phyloP scores from a whole-genome alignment of 257 asterid genomes.

The Penstemon eatonii region DNA sequence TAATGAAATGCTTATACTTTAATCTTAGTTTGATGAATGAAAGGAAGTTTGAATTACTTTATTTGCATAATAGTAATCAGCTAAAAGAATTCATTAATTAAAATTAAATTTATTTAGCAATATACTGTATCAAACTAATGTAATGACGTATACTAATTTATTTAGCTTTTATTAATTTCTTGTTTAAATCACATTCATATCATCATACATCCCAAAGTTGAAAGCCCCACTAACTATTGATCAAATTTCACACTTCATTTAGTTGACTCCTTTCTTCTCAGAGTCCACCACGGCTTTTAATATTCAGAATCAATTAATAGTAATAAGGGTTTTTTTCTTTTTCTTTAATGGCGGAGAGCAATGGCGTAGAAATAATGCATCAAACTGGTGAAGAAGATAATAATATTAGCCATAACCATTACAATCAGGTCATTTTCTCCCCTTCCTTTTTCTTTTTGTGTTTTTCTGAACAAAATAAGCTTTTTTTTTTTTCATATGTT shows the following conservation, averaged over 20 bases:
- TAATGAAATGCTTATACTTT: no score
- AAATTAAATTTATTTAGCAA: no score
- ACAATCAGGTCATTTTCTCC: slow-evolving; percentile 37
- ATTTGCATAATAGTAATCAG: neutral
- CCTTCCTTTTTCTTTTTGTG: neutral
- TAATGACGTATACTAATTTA: slow-evolving; percentile 12
- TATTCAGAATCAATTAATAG: neutral
- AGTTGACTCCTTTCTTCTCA: slow-evolving; percentile 42
- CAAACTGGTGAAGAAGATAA: slow-evolving; percentile 33
- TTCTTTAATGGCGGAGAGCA: slow-evolving; percentile 38
- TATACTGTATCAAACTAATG: no score
- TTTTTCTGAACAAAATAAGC: slow-evolving; percentile 1
- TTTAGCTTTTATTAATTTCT: slow-evolving; percentile 22
- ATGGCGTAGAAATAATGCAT: slow-evolving; percentile 28
- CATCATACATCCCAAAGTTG: slow-evolving; percentile 4
- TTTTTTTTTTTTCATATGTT: neutral
- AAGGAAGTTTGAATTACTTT: neutral
- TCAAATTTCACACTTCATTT: slow-evolving; percentile 31
- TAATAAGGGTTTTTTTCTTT: neutral
- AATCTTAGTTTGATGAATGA: no score
- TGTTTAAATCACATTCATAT: neutral
- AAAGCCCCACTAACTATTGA: slow-evolving; percentile 29
- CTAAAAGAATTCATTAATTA: no score
- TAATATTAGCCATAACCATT: slow-evolving; percentile 19
- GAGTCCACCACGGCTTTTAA: slow-evolving; percentile 34